Evolutionary conservation across 805 yeast genomes (phyloP), one percentile per base, ranked within the genome.

Genomic region (Yarrowia yakushimensis): DNA sequence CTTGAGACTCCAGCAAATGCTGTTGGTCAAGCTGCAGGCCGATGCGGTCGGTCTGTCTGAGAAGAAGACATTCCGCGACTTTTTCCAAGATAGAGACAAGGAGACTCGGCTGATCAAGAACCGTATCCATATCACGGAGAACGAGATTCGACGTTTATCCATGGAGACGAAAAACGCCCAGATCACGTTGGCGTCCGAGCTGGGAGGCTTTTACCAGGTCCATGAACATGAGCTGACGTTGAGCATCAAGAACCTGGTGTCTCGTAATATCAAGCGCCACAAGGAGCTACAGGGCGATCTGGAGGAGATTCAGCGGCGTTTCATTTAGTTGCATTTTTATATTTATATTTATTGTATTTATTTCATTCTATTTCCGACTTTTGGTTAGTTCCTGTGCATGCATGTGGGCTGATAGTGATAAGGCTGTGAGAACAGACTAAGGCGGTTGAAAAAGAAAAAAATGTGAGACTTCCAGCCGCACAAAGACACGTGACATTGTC

Each of bases 141-240:
- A 65, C n/a, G 70, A 68, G 31, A 70, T 75, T 39, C 61, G 65
- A 13, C 60, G 69, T 15, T 63, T 75, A 15, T 72, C 74, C 36
- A 63, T 65, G 20, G 72, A 70, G 42, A 68, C 77, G 22, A 63
- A 69, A 41, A 68, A 68, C n/a, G 66, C 74, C 1, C 79, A 77
- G 59, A 69, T 69, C 22, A 61, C 71, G 1, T 65, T 76, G 7
- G 79, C 79, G 0, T 66, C 70, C 9, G 79, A 77, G 65, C 69
- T 77, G 11, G 77, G 76, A 10, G 72, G 72, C 13, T 76, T 75
- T 64, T 72, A 73, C 62, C 65, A 65, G 22, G 63, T 67, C 28
- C 77, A 75, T 39, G 78, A 73, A 28, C 65, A 65, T 4, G 76
- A 72, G 60, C 41, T 75, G 31, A 52, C 67, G 23, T 62, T 65